These are phyloP conservation scores for Talaromyces sp. DNA, from an alignment of 2,329 filamentous ascomycete genomes.

Conservation along the genomic window DNA sequence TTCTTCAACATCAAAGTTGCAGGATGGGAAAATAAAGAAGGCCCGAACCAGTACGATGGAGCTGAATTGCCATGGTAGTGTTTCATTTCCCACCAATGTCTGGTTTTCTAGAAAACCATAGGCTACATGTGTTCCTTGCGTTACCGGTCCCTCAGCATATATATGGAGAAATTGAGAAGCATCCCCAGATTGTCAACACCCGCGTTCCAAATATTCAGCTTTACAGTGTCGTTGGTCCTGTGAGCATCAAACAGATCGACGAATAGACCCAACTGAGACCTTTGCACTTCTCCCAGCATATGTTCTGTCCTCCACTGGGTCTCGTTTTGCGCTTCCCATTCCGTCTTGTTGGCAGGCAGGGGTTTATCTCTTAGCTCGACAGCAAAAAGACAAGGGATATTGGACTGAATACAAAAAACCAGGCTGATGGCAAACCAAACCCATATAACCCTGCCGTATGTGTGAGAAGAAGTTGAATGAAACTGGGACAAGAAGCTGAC, in stretches of 20 bases:
- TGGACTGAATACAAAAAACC: constrained; percentile 7
- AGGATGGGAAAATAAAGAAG: constrained; percentile 23
- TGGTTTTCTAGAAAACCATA: neutral
- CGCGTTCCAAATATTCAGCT: constrained; percentile 9
- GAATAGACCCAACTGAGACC: neutral
- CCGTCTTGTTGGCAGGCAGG: constrained; percentile 7
- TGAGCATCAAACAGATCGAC: constrained; percentile 5
- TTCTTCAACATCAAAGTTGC: constrained; percentile 38
- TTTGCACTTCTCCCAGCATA: neutral
- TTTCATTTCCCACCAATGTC: neutral
- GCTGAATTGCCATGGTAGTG: constrained; percentile 17
- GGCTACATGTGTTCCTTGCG: neutral
- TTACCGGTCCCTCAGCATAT: neutral
- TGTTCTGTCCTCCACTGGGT: constrained; percentile 7
- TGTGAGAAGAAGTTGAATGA: neutral
- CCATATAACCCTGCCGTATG: constrained; percentile 5
- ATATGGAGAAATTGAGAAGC: constrained; percentile 5
- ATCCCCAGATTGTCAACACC: constrained; percentile 10
- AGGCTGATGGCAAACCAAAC: constrained; percentile 10
- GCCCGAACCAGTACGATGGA: constrained; percentile 29
- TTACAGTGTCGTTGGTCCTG: neutral
- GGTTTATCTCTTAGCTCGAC: neutral
- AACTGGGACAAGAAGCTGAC: neutral
- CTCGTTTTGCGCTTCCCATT: constrained; percentile 11
- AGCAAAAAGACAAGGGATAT: constrained; percentile 2